Evolutionary conservation across 139 green algal species (phyloP).

Genomic region (Trebouxia sp.): DNA sequence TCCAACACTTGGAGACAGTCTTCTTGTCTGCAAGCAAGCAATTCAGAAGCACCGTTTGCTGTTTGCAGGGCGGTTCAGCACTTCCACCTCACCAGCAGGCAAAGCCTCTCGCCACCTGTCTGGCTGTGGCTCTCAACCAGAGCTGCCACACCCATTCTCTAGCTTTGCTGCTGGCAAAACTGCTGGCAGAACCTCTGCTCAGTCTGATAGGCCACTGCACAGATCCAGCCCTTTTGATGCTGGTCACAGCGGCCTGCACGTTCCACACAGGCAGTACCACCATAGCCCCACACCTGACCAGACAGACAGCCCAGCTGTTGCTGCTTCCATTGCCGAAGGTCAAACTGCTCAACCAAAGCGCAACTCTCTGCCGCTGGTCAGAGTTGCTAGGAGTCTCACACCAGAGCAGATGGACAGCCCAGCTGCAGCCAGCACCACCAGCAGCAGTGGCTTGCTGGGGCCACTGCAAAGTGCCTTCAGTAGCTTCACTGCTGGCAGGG

Average conservation of each 20-base stretch:
- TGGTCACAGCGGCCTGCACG: too few relatives aligned
- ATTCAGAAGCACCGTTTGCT: too few relatives aligned
- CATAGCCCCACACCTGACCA: not conserved
- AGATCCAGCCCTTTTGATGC: too few relatives aligned
- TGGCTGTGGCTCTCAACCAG: constrained; percentile 33
- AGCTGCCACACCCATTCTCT: not conserved
- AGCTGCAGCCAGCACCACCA: not conserved
- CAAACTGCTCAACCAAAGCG: too few relatives aligned
- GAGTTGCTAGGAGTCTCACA: not conserved
- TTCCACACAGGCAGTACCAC: not conserved
- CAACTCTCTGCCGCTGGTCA: not conserved
- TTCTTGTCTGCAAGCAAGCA: too few relatives aligned
- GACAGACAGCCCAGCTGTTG: constrained; percentile 7
- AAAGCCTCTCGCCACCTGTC: constrained; percentile 18
- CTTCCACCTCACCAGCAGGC: not conserved
- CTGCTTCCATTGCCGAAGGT: not conserved
- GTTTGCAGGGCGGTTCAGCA: constrained; percentile 11
- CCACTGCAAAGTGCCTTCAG: not conserved
- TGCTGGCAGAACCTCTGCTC: too few relatives aligned
- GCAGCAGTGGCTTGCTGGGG: not conserved
- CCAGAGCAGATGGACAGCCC: not conserved
- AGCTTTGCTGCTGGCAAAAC: not conserved
- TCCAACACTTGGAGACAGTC: too few relatives aligned
- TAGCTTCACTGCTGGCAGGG: constrained; percentile 6
- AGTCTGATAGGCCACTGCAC: too few relatives aligned